Base-by-base conservation (phyloP, 2,329 filamentous ascomycete genomes). In the Akanthomyces lecanii region DNA sequence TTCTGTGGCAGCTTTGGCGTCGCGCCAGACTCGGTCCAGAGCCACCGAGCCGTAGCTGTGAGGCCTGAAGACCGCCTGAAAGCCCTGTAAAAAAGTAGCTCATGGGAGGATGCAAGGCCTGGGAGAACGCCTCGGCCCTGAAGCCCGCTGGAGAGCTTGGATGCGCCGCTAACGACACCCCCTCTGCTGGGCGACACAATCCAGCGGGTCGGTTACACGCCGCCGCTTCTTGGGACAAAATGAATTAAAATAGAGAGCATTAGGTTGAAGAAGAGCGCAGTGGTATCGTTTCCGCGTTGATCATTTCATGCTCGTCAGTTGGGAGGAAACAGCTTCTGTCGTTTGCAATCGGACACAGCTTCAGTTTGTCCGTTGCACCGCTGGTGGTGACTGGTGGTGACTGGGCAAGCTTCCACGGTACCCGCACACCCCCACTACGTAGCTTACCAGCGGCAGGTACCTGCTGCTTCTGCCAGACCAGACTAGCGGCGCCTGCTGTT, bases 1-100 rank as follows among this genome's bases (percentile, higher is more conserved):
- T 51, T 36, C 48, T 45, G 58, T 61, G 58, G 58, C 48, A 53
- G 38, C 45, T 52, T 45, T 45, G 36, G 58, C n/a, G 28, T 48
- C 55, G 14, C 21, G 30, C 8, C 44, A 58, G 55, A 48, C 8
- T 16, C 28, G 14, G n/a, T 16, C 16, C n/a, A 18, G 42, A 23
- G 44, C 18, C 11, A 47, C 44, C 10, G 54, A 47, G 38, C 28
- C 53, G 40, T 18, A 59, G 18, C 16, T 33, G 21, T 40, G 23
- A 16, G 47, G 28, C 23, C 30, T 40, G 14, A 16, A 56, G 23
- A 30, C 14, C 16, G 55, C 28, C 44, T 23, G 42, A 52, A 28
- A 28, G 30, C 55, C 30, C 44, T 38, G 33, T 11, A 36, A 21
- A 25, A 45, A 50, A 40, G 14, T 40, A 55, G 52, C 52, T 55